Conservation (phyloP, 192 early-diverging fungal species). For the Coemansia sp. region DNA sequence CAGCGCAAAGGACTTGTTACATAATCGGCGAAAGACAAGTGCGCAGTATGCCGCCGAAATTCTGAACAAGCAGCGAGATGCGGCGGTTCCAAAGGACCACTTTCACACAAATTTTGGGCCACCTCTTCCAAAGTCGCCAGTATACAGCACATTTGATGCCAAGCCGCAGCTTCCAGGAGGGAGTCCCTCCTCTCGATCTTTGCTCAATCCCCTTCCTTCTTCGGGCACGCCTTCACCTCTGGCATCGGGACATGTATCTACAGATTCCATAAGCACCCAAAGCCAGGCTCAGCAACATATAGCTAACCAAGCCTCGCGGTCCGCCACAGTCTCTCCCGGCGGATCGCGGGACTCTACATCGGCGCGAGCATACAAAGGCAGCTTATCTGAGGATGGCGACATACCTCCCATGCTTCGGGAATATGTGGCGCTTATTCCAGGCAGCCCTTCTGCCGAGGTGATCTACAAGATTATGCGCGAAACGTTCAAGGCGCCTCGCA, state of each 20-base stretch:
- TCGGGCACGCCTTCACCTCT: not conserved
- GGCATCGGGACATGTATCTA: not conserved
- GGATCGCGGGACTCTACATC: not conserved
- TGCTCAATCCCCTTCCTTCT: not conserved
- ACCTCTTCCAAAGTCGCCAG: slow-evolving; percentile 8
- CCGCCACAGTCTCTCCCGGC: not conserved
- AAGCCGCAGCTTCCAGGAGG: slow-evolving; percentile 2
- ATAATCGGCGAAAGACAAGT: not conserved
- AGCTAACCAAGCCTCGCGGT: not conserved
- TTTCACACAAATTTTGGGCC: slow-evolving; percentile 17
- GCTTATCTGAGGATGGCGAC: not conserved
- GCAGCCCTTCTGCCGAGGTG: slow-evolving; percentile 20
- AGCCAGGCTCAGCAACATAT: not conserved
- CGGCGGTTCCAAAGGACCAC: not conserved
- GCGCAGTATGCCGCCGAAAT: not conserved
- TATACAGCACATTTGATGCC: not conserved
- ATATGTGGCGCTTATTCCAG: slow-evolving; percentile 38
- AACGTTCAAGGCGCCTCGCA: slow-evolving; percentile 49
- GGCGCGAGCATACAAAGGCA: not conserved
- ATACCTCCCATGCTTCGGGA: slow-evolving; percentile 35
- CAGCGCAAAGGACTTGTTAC: not conserved
- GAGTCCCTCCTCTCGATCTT: not conserved
- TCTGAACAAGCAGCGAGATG: not conserved
- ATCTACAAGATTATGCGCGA: slow-evolving; percentile 51
- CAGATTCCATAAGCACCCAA: not conserved